Base-by-base conservation (phyloP, 192 early-diverging fungal genomes). In the Backusella australiensis region DNA sequence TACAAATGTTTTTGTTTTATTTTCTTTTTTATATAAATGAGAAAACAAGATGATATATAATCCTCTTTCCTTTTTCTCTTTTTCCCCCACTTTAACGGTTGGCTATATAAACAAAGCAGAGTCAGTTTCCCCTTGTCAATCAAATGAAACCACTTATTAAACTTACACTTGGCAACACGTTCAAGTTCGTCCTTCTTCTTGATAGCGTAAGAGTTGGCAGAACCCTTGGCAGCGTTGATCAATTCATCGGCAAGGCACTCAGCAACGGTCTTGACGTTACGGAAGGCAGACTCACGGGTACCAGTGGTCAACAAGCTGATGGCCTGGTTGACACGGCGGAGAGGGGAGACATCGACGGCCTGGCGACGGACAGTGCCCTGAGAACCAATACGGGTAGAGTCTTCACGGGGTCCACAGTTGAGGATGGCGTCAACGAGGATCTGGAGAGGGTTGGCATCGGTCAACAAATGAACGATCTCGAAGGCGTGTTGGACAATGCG, bases 161-260 rank as follows among this genome's bases (percentile, higher is more conserved):
- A 49, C 56, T 77, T 80, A 72, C 68, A 88, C 82, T 93, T 94
- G 82, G 92, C 93, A 82, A 94, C 93, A 94, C 94, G 94, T 87
- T 89, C 95, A 72, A 97, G 86, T 84, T 97, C 96, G 86, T 97
- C 97, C 94, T 99, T 99, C 96, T 98, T 98, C 92, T 98, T 99
- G 94, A 98, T 99, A 81, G 97, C 97, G 86, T 99, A 99, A 77
- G 96, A 97, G 93, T 99, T 99, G 86, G 97, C 96, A 71, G 96
- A 97, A 75, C 97, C 96, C 77, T 86, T 94, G 81, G 93, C 92
- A 77, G 97, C 97, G 90, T 99, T 98, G 90, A 98, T 98, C 80
- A 99, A 92, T 89, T 99, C 96, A 90, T 99, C 96, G 79, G 96
- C 97, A 73, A 98, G 92, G 89, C 97, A 98, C 89, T 99, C 97